Percentiles rank a stretch among this genome's conserved stretches.
Evolutionary conservation across 2,329 filamentous ascomycete species (phyloP).

Genomic region (Talaromyces sp.): DNA sequence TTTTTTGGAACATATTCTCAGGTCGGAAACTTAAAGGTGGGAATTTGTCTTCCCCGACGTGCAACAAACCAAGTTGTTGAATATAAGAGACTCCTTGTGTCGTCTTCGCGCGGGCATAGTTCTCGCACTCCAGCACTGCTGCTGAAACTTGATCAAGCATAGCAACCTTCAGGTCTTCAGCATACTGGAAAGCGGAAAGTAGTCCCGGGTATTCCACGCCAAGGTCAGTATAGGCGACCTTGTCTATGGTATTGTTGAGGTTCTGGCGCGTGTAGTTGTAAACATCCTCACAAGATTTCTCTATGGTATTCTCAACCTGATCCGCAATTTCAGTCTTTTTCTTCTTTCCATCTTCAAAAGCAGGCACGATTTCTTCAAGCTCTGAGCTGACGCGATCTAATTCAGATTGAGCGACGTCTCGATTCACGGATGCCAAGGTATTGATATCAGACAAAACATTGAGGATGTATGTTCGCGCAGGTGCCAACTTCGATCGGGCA

Average conservation of each 20-base stretch:
- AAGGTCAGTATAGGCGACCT: slow-evolving; percentile 72
- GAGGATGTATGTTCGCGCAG: slow-evolving; percentile 89
- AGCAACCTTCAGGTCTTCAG: slow-evolving; percentile 84
- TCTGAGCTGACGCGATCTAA: slow-evolving; percentile 78
- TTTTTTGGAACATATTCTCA: slow-evolving; percentile 85
- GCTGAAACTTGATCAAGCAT: slow-evolving; percentile 86
- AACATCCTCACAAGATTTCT: slow-evolving; percentile 78
- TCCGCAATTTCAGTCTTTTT: slow-evolving; percentile 77
- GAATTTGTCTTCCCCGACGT: slow-evolving; percentile 79
- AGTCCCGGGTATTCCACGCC: slow-evolving; percentile 84
- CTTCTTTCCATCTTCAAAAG: slow-evolving; percentile 78
- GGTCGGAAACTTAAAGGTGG: slow-evolving; percentile 81
- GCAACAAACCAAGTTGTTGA: slow-evolving; percentile 80
- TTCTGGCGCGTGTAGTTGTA: slow-evolving; percentile 78
- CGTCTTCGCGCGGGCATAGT: slow-evolving; percentile 74
- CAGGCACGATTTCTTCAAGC: slow-evolving; percentile 76
- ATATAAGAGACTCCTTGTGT: slow-evolving; percentile 80
- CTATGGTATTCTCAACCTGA: slow-evolving; percentile 75
- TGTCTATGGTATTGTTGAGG: slow-evolving; percentile 70
- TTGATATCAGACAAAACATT: slow-evolving; percentile 89
- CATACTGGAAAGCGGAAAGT: slow-evolving; percentile 82
- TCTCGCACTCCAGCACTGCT: slow-evolving; percentile 75
- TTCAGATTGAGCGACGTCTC: slow-evolving; percentile 80
- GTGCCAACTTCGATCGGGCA: slow-evolving; percentile 89
- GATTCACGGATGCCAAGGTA: slow-evolving; percentile 78